phyloP scores from a whole-genome alignment of 2,329 filamentous ascomycete genomes.

The Diplodia scrobiculata region DNA sequence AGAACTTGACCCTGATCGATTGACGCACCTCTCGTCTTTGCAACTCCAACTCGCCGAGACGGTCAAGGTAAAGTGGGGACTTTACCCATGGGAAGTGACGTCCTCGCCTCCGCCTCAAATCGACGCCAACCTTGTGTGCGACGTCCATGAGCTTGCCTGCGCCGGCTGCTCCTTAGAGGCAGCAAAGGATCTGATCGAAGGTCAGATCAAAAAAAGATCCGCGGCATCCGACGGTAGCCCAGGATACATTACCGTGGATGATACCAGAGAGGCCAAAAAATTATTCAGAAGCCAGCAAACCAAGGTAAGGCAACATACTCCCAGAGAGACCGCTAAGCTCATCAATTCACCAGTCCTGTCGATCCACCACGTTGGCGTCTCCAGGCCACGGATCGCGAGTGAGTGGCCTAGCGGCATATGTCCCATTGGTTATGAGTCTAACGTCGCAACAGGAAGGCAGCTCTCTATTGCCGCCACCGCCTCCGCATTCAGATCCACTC shows the following conservation, averaged over 20 bases:
- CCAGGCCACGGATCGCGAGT: background rate
- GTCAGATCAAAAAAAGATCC: background rate
- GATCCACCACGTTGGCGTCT: background rate
- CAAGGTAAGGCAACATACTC: background rate
- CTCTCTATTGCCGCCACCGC: background rate
- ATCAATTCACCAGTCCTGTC: background rate
- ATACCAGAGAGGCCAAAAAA: background rate
- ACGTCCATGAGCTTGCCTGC: background rate
- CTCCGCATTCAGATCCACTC: background rate
- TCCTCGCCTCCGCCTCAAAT: background rate
- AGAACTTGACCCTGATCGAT: background rate
- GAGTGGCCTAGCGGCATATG: background rate
- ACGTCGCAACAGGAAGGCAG: background rate
- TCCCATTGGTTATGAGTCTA: background rate
- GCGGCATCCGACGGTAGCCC: background rate
- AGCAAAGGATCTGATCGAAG: constrained; percentile 8
- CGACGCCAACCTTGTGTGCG: background rate
- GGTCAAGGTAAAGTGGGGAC: background rate
- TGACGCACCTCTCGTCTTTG: background rate
- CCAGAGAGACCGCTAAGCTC: background rate
- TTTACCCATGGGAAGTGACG: constrained; percentile 13
- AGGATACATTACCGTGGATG: background rate
- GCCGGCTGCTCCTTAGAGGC: background rate
- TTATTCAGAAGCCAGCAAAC: background rate
- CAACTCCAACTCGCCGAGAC: background rate